Evolutionary conservation across 2,329 filamentous ascomycete genomes (phyloP).

Genomic region (Colletotrichum falcatum): DNA sequence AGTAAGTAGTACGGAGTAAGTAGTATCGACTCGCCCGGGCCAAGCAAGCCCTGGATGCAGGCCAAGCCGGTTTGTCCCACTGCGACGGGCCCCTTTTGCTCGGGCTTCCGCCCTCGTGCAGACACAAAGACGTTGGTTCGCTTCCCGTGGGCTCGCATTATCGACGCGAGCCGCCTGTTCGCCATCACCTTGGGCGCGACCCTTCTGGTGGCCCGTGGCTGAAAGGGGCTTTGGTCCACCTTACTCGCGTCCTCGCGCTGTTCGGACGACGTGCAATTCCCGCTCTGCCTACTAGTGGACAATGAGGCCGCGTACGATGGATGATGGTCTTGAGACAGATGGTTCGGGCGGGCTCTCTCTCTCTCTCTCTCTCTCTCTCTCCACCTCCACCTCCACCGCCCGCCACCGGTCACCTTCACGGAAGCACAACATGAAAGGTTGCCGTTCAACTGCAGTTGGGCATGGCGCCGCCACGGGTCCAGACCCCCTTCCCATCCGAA

Average conservation of each 20-base stretch:
- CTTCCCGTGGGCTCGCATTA: not conserved
- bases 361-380: not conserved
- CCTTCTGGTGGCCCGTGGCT: slow-evolving; percentile 10
- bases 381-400: slow-evolving; percentile 10
- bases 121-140: slow-evolving; percentile 11
- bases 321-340: slow-evolving; percentile 16
- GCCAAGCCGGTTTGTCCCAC: slow-evolving; percentile 37
- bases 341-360: not conserved
- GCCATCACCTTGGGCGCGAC: slow-evolving; percentile 25
- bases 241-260: slow-evolving; percentile 31
- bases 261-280: slow-evolving; percentile 25
- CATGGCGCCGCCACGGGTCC: slow-evolving; percentile 36
- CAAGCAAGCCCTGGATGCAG: slow-evolving; percentile 25
- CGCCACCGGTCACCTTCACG: slow-evolving; percentile 24
- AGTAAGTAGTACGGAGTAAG: no score
- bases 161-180: slow-evolving; percentile 8
- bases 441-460: slow-evolving; percentile 19
- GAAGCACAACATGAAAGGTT: slow-evolving; percentile 18
- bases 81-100: slow-evolving; percentile 28
- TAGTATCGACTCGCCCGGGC: slow-evolving; percentile 27
- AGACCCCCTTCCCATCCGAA: slow-evolving; percentile 19
- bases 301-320: not conserved
- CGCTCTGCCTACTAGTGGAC: not conserved
- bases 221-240: not conserved
- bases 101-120: slow-evolving; percentile 3